Evolutionary conservation across 108 stramenopile species (phyloP).

Genomic region (Cylindrotheca closterium): DNA sequence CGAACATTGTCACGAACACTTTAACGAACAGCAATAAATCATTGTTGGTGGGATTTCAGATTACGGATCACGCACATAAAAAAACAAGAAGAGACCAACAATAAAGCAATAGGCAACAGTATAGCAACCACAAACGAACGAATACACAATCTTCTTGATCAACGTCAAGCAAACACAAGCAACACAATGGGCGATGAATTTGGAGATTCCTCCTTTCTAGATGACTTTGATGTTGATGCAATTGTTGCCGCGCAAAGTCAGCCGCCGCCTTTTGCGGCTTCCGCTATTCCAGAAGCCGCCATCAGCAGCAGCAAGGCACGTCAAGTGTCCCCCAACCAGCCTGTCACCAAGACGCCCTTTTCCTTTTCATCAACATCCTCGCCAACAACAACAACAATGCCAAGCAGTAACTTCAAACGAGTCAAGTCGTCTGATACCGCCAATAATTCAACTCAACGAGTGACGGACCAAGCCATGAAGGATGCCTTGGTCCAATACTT

Average conservation of each 20-base stretch:
- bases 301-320: neutral
- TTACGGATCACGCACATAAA: neutral
- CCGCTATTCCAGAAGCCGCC: neutral
- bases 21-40: neutral
- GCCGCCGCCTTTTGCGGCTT: too few species aligned
- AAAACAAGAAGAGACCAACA: too few species aligned
- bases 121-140: neutral
- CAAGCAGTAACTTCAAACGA: neutral
- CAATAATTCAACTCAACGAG: conserved; percentile 1
- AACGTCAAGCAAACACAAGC: too few species aligned
- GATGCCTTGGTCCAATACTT: conserved; percentile 33
- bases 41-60: neutral
- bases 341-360: neutral
- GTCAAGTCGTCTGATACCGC: too few species aligned
- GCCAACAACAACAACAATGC: neutral
- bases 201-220: conserved; percentile 27
- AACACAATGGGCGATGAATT: conserved; percentile 23
- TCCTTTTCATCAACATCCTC: neutral
- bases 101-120: neutral
- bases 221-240: conserved; percentile 39
- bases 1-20: too few species aligned
- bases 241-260: too few species aligned
- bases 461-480: conserved; percentile 21
- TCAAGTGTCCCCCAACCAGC: neutral
- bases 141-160: neutral